Evolutionary conservation across 306 rosid species (phyloP).

Genomic region (Canavalia ensiformis): DNA sequence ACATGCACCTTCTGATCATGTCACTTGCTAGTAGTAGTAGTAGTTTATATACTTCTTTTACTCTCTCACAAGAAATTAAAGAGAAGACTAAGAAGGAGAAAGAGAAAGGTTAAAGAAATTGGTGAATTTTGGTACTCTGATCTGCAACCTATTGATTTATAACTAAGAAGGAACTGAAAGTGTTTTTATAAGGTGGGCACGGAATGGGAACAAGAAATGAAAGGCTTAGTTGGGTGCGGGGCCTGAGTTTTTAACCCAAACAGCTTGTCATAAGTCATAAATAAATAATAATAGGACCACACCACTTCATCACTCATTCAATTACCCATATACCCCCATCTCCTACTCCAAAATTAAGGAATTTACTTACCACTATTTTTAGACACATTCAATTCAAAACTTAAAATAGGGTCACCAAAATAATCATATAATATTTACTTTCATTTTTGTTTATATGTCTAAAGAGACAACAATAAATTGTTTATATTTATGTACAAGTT

Average conservation of each 20-base stretch:
- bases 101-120: slow-evolving; percentile 38
- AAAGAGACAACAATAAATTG: too few relatives aligned
- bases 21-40: background rate
- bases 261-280: slow-evolving; percentile 61
- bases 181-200: slow-evolving; percentile 54
- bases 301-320: slow-evolving; percentile 51
- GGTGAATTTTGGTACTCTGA: slow-evolving; percentile 53
- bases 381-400: too few relatives aligned
- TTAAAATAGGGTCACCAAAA: too few relatives aligned
- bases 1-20: slow-evolving; percentile 65
- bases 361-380: background rate
- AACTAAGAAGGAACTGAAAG: slow-evolving; percentile 56
- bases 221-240: slow-evolving; percentile 71
- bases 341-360: slow-evolving; percentile 34
- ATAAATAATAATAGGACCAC: slow-evolving; percentile 56
- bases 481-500: too few relatives aligned
- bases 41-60: background rate
- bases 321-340: slow-evolving; percentile 54
- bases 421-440: too few relatives aligned
- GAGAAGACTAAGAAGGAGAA: background rate
- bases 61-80: slow-evolving; percentile 23
- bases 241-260: slow-evolving; percentile 60
- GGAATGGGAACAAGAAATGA: slow-evolving; percentile 51
- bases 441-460: too few relatives aligned
- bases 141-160: slow-evolving; percentile 60